Evolutionary conservation across 2,329 filamentous ascomycete genomes (phyloP).

Genomic region (Alternaria angustiovoidea): DNA sequence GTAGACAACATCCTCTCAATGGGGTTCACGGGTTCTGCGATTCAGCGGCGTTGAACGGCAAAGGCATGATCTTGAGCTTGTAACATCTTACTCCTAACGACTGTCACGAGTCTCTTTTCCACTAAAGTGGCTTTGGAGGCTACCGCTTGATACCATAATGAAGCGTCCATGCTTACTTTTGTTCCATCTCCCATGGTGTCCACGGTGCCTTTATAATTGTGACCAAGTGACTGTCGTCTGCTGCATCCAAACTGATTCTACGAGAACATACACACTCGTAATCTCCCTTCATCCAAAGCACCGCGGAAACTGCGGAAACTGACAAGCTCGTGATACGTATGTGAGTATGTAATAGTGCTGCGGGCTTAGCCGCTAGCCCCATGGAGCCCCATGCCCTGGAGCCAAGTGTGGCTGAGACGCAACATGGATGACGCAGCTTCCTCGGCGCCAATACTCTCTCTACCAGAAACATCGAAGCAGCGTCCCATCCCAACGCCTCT

Average conservation of each 20-base stretch:
- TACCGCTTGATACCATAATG: slow-evolving; percentile 20
- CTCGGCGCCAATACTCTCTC: slow-evolving; percentile 15
- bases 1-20: neutral
- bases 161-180: slow-evolving; percentile 13
- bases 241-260: neutral
- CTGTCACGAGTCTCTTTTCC: slow-evolving; percentile 36
- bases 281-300: neutral
- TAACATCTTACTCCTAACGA: slow-evolving; percentile 25
- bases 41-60: slow-evolving; percentile 1
- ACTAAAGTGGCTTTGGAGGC: slow-evolving; percentile 24
- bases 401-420: slow-evolving; percentile 18
- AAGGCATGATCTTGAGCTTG: slow-evolving; percentile 1
- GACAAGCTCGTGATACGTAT: neutral
- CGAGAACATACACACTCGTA: neutral
- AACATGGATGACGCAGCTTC: slow-evolving; percentile 16
- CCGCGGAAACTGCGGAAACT: neutral
- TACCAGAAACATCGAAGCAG: neutral
- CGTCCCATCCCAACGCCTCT: neutral
- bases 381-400: neutral
- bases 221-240: neutral
- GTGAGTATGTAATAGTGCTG: neutral
- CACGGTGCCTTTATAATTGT: neutral
- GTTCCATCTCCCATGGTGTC: neutral
- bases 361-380: slow-evolving; percentile 4
- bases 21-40: slow-evolving; percentile 11